phyloP scores from a whole-genome alignment of 148 eudicot species.

The Rhododendron griersonianum region DNA sequence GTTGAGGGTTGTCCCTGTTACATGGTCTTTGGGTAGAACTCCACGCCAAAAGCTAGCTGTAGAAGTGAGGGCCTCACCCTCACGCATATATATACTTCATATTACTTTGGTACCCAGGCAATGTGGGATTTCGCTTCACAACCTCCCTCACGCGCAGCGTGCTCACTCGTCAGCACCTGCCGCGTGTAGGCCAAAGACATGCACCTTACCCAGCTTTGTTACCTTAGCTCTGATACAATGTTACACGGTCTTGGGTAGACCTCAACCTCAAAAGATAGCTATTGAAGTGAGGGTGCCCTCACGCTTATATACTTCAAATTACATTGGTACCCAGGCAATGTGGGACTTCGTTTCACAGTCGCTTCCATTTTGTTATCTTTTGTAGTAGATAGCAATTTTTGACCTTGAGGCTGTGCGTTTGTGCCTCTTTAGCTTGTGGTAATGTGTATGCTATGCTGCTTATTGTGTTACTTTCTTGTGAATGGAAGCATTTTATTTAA shows the following conservation, averaged over 20 bases:
- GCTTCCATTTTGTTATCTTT: background rate
- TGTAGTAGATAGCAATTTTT: background rate
- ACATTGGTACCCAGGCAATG: too few species aligned
- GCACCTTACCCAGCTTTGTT: too few species aligned
- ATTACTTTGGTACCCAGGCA: background rate
- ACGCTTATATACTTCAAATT: too few species aligned
- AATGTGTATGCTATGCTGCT: background rate
- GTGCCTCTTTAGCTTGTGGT: background rate
- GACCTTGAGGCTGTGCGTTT: background rate
- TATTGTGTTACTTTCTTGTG: background rate
- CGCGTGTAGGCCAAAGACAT: too few species aligned
- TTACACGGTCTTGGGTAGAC: too few species aligned
- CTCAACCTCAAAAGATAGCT: too few species aligned
- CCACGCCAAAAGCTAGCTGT: background rate
- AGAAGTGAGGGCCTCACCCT: background rate
- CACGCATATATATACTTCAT: background rate
- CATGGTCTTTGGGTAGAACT: background rate
- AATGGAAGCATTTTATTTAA: background rate
- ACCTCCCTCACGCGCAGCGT: too few species aligned
- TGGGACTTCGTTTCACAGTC: background rate
- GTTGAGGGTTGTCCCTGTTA: background rate
- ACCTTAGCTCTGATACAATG: too few species aligned
- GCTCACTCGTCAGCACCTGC: too few species aligned
- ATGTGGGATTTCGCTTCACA: background rate
- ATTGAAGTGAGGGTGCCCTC: too few species aligned